Conservation (phyloP, 805 yeast genomes). For the Kluyveromyces starmeri region DNA sequence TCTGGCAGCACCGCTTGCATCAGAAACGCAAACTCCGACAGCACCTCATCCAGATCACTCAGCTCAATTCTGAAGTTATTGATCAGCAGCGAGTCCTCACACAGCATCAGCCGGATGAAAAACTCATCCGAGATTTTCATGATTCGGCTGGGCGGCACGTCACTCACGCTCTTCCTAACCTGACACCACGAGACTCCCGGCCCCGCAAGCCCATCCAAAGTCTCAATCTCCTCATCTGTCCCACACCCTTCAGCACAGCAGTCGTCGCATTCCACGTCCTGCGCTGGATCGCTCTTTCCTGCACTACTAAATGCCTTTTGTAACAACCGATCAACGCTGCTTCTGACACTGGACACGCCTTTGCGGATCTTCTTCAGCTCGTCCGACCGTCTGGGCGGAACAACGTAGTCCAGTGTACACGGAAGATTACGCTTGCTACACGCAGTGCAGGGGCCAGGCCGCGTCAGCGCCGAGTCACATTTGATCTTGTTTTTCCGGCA, state of each 20-base stretch:
- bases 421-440: slow-evolving; percentile 43
- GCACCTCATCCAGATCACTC: slow-evolving; percentile 7
- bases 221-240: too few relatives aligned
- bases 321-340: slow-evolving; percentile 5
- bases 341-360: slow-evolving; percentile 20
- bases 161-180: slow-evolving; percentile 2
- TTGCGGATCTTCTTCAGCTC: slow-evolving; percentile 30
- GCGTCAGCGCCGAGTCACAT: slow-evolving; percentile 46
- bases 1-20: slow-evolving; percentile 7
- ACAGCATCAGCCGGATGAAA: slow-evolving; percentile 7
- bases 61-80: slow-evolving; percentile 12
- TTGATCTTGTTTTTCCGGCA: slow-evolving; percentile 61
- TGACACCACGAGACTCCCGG: background rate
- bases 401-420: slow-evolving; percentile 49
- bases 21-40: slow-evolving; percentile 8
- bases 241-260: too few relatives aligned
- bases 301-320: background rate
- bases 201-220: too few relatives aligned
- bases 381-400: slow-evolving; percentile 41
- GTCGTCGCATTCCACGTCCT: too few relatives aligned
- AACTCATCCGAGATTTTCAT: slow-evolving; percentile 10
- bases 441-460: slow-evolving; percentile 49
- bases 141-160: slow-evolving; percentile 8
- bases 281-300: too few relatives aligned
- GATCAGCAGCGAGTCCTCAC: slow-evolving; percentile 9